Evolutionary conservation across 2,329 filamentous ascomycete genomes (phyloP).

Genomic region (Tympanopsis confertula): DNA sequence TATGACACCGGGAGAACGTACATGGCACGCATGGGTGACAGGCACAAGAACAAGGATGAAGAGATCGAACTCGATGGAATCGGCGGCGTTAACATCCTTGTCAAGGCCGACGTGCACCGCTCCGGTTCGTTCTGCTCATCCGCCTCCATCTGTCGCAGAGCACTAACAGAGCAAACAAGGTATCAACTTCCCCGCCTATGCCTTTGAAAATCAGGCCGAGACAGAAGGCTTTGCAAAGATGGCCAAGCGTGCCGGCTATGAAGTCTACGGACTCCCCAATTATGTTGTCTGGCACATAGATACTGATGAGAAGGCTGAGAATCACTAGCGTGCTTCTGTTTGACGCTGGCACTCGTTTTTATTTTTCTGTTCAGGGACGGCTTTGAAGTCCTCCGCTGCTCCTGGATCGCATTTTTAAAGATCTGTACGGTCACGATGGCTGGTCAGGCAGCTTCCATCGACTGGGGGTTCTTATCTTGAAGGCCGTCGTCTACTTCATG

Average conservation of each 20-base stretch:
- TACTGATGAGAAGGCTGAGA: constrained; percentile 86
- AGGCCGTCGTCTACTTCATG: too few relatives aligned
- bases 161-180: constrained; percentile 34
- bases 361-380: too few relatives aligned
- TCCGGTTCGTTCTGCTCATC: constrained; percentile 48
- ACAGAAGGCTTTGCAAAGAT: constrained; percentile 98
- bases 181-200: constrained; percentile 93
- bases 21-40: constrained; percentile 85
- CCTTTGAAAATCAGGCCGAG: constrained; percentile 97
- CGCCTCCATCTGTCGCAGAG: constrained; percentile 7
- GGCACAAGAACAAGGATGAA: constrained; percentile 80
- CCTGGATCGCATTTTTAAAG: too few relatives aligned
- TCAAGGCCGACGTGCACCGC: constrained; percentile 95
- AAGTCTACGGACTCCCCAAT: constrained; percentile 85
- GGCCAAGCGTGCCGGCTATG: constrained; percentile 90
- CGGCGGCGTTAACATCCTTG: constrained; percentile 91
- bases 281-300: constrained; percentile 99
- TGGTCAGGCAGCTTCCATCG: too few relatives aligned
- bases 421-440: too few relatives aligned
- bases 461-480: too few relatives aligned
- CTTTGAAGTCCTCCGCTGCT: too few relatives aligned
- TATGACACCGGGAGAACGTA: constrained; percentile 83
- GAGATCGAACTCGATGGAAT: constrained; percentile 91
- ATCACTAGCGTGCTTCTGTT: too few relatives aligned
- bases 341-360: too few relatives aligned